Evolutionary conservation across 495 filamentous ascomycete species (phyloP).

Genomic region (Hapsidospora chrysogenum): DNA sequence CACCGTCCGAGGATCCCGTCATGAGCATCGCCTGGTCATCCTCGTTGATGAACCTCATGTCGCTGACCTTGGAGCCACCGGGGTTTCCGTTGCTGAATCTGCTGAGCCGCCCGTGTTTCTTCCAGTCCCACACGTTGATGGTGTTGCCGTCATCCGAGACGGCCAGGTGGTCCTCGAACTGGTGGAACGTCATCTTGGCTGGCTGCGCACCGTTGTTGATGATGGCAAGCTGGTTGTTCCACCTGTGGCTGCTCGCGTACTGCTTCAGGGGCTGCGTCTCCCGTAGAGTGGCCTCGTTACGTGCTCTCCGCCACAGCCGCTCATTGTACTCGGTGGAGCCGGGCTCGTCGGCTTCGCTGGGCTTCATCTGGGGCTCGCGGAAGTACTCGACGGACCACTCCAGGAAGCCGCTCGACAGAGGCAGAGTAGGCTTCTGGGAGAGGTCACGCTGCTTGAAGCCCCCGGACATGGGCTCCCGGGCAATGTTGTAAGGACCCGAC

Average conservation of each 20-base stretch:
- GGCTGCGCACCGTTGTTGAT: slow-evolving; percentile 82
- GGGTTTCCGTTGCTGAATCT: slow-evolving; percentile 93
- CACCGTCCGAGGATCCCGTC: slow-evolving; percentile 88
- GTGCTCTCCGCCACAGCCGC: slow-evolving; percentile 77
- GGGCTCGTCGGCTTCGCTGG: slow-evolving; percentile 87
- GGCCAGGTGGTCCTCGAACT: slow-evolving; percentile 90
- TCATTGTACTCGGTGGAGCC: slow-evolving; percentile 96
- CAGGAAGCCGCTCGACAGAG: slow-evolving; percentile 67
- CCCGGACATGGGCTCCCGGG: slow-evolving; percentile 57
- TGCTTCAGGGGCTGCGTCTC: slow-evolving; percentile 89
- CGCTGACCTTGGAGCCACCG: slow-evolving; percentile 75
- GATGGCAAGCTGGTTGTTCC: slow-evolving; percentile 60
- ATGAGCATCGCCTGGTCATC: slow-evolving; percentile 90
- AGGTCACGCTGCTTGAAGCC: slow-evolving; percentile 47
- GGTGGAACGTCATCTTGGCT: slow-evolving; percentile 85
- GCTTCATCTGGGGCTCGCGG: slow-evolving; percentile 97
- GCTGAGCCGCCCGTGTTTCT: slow-evolving; percentile 49
- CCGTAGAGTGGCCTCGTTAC: slow-evolving; percentile 81
- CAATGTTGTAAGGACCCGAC: slow-evolving; percentile 56
- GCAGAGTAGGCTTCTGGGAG: slow-evolving; percentile 41
- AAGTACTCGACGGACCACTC: slow-evolving; percentile 98
- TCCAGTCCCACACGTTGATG: slow-evolving; percentile 89
- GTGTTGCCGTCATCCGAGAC: slow-evolving; percentile 88
- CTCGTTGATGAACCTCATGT: slow-evolving; percentile 93
- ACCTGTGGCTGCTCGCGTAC: slow-evolving; percentile 63